A percentile compares a stretch with the other conserved stretches of the same genome.
phyloP scores from a whole-genome alignment of 2,329 filamentous ascomycete species.

The Dothideomycetes sp. region DNA sequence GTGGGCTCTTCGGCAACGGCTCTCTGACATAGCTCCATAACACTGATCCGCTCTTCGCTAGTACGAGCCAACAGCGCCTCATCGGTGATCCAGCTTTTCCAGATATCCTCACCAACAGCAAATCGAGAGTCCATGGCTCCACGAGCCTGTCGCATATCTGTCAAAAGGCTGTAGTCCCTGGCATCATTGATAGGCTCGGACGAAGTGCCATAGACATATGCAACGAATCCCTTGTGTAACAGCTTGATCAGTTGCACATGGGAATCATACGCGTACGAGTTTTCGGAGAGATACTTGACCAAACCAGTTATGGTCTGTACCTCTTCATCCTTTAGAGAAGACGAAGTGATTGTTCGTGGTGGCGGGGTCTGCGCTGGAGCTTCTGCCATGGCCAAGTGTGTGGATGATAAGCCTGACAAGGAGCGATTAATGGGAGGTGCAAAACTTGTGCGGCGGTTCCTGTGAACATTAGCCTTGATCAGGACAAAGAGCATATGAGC shows the following conservation, averaged over 20 bases:
- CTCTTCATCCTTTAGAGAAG: slow-evolving; percentile 35
- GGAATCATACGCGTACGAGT: slow-evolving; percentile 41
- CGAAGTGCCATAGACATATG: slow-evolving; percentile 27
- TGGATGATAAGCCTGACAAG: slow-evolving; percentile 35
- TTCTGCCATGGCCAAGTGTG: slow-evolving; percentile 40
- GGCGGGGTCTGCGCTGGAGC: slow-evolving; percentile 33
- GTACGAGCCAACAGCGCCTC: slow-evolving; percentile 52
- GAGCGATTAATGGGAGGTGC: slow-evolving; percentile 28
- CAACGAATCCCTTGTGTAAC: slow-evolving; percentile 40
- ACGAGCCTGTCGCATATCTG: slow-evolving; percentile 41
- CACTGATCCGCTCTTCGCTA: slow-evolving; percentile 57
- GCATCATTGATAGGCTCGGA: slow-evolving; percentile 22
- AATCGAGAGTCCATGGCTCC: slow-evolving; percentile 54
- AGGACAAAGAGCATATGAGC: slow-evolving; percentile 14
- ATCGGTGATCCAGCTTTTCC: slow-evolving; percentile 69
- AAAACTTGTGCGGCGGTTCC: slow-evolving; percentile 17
- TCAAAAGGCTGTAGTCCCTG: slow-evolving; percentile 35
- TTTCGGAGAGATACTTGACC: slow-evolving; percentile 34
- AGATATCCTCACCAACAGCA: slow-evolving; percentile 66
- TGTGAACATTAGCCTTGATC: neutral
- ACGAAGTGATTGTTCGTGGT: slow-evolving; percentile 34
- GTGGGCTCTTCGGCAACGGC: slow-evolving; percentile 63
- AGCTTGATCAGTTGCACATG: slow-evolving; percentile 40
- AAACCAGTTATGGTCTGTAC: slow-evolving; percentile 37
- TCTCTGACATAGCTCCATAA: slow-evolving; percentile 63